phyloP scores from a whole-genome alignment of 2,329 filamentous ascomycete species.

The Cyclaneusma minus region DNA sequence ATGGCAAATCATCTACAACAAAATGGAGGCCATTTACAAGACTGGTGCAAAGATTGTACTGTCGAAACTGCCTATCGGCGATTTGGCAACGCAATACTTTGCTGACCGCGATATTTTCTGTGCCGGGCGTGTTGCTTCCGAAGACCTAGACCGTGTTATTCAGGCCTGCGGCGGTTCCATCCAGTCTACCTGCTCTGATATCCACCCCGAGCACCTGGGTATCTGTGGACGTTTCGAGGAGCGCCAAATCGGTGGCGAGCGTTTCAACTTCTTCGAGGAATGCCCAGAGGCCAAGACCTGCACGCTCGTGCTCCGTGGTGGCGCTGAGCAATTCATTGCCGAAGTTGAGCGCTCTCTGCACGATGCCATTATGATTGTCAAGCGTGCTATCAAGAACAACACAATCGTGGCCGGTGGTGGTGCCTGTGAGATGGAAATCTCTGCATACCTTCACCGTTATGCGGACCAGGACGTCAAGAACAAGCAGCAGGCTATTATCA shows the following conservation, averaged over 20 bases:
- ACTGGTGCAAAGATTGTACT: conserved; percentile 95
- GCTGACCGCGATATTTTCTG: conserved; percentile 98
- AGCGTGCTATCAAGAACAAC: conserved; percentile 89
- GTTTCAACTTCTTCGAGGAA: conserved; percentile 96
- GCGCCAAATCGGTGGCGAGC: conserved; percentile 90
- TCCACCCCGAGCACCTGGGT: conserved; percentile 75
- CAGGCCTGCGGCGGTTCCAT: conserved; percentile 84
- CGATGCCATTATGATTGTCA: conserved; percentile 99
- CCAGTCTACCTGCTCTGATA: conserved; percentile 95
- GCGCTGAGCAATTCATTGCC: conserved; percentile 97
- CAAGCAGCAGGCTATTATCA: conserved; percentile 97
- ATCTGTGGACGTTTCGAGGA: conserved; percentile 87
- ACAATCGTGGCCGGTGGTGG: conserved; percentile 91
- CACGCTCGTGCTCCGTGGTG: conserved; percentile 85
- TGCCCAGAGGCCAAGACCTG: conserved; percentile 94
- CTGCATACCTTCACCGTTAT: conserved; percentile 79
- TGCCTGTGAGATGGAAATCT: conserved; percentile 92
- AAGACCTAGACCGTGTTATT: conserved; percentile 92
- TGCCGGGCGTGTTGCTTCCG: conserved; percentile 76
- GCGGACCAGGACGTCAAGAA: conserved; percentile 84
- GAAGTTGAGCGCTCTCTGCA: conserved; percentile 96
- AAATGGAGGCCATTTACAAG: conserved; percentile 86
- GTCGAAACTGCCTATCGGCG: conserved; percentile 92
- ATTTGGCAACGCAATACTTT: conserved; percentile 94
- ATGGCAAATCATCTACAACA: conserved; percentile 99